phyloP scores from a whole-genome alignment of 805 yeast species.

The Ogataea nakhonphanomensis region DNA sequence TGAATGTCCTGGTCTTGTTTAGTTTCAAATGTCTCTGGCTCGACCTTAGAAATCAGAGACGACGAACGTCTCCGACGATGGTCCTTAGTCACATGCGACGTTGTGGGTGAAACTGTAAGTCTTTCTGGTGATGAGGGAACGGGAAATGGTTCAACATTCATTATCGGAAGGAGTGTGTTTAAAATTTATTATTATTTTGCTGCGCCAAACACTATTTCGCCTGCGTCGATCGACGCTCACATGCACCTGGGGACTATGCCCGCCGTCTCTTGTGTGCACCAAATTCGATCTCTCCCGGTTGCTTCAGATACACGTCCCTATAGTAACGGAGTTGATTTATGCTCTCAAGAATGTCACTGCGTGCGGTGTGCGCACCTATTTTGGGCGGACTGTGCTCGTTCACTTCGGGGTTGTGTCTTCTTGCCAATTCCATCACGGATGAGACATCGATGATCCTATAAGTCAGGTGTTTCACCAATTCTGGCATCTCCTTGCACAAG shows the following conservation, averaged over 20 bases:
- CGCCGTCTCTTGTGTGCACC: conserved; percentile 4
- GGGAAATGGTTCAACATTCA: conserved; percentile 32
- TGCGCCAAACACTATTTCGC: conserved; percentile 8
- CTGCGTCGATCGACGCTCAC: conserved; percentile 8
- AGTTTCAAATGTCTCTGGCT: conserved; percentile 88
- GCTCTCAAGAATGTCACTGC: conserved; percentile 83
- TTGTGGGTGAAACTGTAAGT: conserved; percentile 34
- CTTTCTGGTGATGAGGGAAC: conserved; percentile 33
- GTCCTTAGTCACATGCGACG: conserved; percentile 31
- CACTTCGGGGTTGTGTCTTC: conserved; percentile 69
- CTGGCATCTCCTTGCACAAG: conserved; percentile 80
- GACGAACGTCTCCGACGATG: conserved; percentile 71
- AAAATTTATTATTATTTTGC: background rate
- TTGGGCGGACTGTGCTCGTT: conserved; percentile 60
- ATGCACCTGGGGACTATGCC: background rate
- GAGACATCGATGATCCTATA: conserved; percentile 91
- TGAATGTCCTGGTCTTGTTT: conserved; percentile 85
- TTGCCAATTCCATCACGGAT: conserved; percentile 75
- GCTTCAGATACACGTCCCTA: conserved; percentile 54
- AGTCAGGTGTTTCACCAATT: conserved; percentile 52
- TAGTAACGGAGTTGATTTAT: conserved; percentile 81
- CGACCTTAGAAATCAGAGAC: conserved; percentile 84
- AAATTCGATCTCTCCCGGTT: conserved; percentile 16
- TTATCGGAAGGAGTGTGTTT: background rate
- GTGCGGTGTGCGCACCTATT: conserved; percentile 77